Percentiles rank a stretch among this genome's conserved stretches.
These are phyloP conservation scores for Saccharomycopsis crataegensis DNA, from an alignment of 1,139 yeast species.

Conservation along the genomic window DNA sequence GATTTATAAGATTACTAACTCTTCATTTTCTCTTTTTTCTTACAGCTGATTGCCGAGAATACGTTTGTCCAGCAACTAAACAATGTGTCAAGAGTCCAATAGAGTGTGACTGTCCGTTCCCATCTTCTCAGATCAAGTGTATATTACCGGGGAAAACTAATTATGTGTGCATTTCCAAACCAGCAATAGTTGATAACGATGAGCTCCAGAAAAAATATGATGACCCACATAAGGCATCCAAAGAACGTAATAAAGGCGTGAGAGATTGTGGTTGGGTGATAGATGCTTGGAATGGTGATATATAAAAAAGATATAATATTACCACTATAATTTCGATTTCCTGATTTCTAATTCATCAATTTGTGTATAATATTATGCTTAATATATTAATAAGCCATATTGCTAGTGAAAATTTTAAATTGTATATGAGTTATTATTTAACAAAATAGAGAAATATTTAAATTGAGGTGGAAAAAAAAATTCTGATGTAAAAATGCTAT, in stretches of 20 bases:
- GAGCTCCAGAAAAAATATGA: conserved; percentile 35
- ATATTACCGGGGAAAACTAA: conserved; percentile 58
- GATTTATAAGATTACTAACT: not conserved
- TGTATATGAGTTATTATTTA: not conserved
- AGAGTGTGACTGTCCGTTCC: conserved; percentile 88
- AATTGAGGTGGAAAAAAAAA: not conserved
- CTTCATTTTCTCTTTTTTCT: not conserved
- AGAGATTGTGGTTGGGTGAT: conserved; percentile 78
- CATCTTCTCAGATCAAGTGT: conserved; percentile 79
- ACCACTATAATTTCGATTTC: not conserved
- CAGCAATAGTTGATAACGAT: conserved; percentile 40
- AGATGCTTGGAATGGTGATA: conserved; percentile 42
- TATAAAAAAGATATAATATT: conserved; percentile 22
- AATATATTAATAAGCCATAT: too few species aligned
- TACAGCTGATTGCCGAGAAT: conserved; percentile 48
- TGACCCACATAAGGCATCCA: conserved; percentile 43
- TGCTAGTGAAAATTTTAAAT: too few species aligned
- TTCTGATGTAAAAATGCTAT: not conserved
- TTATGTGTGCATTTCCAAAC: conserved; percentile 74
- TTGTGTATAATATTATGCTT: too few species aligned
- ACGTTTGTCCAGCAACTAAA: conserved; percentile 76
- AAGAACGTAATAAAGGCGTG: conserved; percentile 44
- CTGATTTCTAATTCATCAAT: not conserved
- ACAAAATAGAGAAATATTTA: not conserved
- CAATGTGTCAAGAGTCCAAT: conserved; percentile 62